These are phyloP conservation scores for Candida morakotiae DNA, from an alignment of 805 yeast species.

Conservation along the genomic window DNA sequence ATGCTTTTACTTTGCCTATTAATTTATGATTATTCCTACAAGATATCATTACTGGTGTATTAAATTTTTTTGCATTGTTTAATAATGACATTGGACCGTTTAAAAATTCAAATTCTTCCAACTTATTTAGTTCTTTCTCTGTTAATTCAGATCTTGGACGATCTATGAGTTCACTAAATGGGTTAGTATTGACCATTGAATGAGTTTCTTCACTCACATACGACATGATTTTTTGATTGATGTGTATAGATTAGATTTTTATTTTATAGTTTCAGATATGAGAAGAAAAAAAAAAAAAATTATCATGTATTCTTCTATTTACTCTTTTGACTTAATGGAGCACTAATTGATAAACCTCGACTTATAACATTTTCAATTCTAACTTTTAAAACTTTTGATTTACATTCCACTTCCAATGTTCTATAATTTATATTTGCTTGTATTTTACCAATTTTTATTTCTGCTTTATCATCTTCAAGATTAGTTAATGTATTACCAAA, in stretches of 20 bases:
- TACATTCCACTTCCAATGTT: constrained; percentile 63
- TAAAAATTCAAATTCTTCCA: constrained; percentile 85
- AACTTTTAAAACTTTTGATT: constrained; percentile 71
- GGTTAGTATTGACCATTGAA: constrained; percentile 21
- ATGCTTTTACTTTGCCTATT: constrained; percentile 86
- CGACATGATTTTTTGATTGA: constrained; percentile 7
- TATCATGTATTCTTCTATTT: background rate
- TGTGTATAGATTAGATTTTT: background rate
- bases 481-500: constrained; percentile 72
- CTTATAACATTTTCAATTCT: constrained; percentile 78
- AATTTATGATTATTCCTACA: constrained; percentile 91
- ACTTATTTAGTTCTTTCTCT: constrained; percentile 69
- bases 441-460: constrained; percentile 67
- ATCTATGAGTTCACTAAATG: constrained; percentile 56
- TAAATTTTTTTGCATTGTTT: constrained; percentile 74
- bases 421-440: constrained; percentile 67
- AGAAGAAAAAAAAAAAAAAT: constrained; percentile 1
- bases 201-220: constrained; percentile 2
- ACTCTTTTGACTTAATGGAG: constrained; percentile 61
- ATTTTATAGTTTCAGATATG: background rate
- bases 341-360: constrained; percentile 75
- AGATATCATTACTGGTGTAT: constrained; percentile 78
- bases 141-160: constrained; percentile 78
- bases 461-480: constrained; percentile 45
- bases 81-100: constrained; percentile 88